Percentiles rank a stretch among this genome's conserved stretches.
These are phyloP conservation scores for Turnera subulata DNA, from an alignment of 345 rosid species.

Conservation along the genomic window DNA sequence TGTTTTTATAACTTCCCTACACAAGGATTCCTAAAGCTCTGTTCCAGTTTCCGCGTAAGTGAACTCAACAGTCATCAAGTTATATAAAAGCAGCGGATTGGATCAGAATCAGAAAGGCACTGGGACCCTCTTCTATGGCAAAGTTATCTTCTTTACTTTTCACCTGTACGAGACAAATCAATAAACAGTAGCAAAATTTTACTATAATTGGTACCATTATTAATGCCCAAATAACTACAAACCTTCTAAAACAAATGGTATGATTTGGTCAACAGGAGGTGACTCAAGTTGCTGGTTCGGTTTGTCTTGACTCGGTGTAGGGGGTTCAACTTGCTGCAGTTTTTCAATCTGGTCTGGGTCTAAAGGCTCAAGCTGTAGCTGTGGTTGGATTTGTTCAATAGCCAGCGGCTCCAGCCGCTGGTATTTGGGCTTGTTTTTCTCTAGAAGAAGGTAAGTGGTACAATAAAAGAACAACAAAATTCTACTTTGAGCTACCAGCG, in stretches of 20 bases:
- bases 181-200: conserved; percentile 32
- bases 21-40: too few relatives aligned
- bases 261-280: conserved; percentile 44
- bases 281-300: conserved; percentile 22
- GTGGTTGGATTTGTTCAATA: conserved; percentile 29
- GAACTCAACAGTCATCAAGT: conserved; percentile 6
- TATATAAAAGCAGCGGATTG: conserved; percentile 20
- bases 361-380: conserved; percentile 37
- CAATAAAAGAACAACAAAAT: conserved; percentile 82
- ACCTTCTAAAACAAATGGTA: conserved; percentile 90
- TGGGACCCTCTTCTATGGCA: conserved; percentile 40
- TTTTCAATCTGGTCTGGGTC: conserved; percentile 38
- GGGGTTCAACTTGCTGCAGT: conserved; percentile 32
- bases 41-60: neutral
- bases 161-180: conserved; percentile 62
- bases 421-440: conserved; percentile 84
- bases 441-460: conserved; percentile 73
- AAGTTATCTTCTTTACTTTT: conserved; percentile 49
- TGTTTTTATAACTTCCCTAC: too few relatives aligned
- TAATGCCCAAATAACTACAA: conserved; percentile 57
- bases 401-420: conserved; percentile 59
- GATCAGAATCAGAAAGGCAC: conserved; percentile 22
- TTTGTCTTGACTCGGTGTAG: conserved; percentile 10
- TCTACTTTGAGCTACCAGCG: conserved; percentile 72
- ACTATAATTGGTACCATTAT: conserved; percentile 11